Conservation (phyloP, 2,329 filamentous ascomycete species). For the Arachnomyces sp. region DNA sequence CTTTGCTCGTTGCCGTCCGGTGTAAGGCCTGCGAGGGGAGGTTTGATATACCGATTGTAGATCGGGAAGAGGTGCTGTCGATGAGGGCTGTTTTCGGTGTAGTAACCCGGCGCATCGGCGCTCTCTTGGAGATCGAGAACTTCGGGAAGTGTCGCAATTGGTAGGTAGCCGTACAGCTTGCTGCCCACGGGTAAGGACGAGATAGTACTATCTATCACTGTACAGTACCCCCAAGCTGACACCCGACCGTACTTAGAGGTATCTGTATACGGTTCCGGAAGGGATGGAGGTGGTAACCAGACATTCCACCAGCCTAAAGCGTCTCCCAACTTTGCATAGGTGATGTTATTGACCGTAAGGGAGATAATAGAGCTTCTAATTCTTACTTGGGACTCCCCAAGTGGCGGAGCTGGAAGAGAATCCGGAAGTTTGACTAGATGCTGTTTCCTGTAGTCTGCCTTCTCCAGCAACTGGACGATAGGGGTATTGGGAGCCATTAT, state of each 20-base stretch:
- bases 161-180: conserved; percentile 17
- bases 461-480: conserved; percentile 17
- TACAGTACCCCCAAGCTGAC: conserved; percentile 19
- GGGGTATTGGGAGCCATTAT: not conserved
- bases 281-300: conserved; percentile 16
- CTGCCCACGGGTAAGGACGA: conserved; percentile 10
- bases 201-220: conserved; percentile 16
- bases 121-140: conserved; percentile 14
- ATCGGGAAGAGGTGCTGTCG: conserved; percentile 15
- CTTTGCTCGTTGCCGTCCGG: conserved; percentile 9
- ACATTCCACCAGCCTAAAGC: conserved; percentile 20
- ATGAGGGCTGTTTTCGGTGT: conserved; percentile 13
- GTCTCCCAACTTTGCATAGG: conserved; percentile 16
- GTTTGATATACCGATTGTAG: conserved; percentile 17
- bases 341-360: conserved; percentile 18
- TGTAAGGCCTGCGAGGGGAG: conserved; percentile 1
- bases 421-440: conserved; percentile 14
- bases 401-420: conserved; percentile 10
- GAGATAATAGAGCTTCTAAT: conserved; percentile 15
- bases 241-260: conserved; percentile 17
- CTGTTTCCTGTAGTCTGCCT: conserved; percentile 17
- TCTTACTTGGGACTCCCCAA: conserved; percentile 14
- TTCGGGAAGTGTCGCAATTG: conserved; percentile 18
- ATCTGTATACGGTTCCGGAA: conserved; percentile 14
- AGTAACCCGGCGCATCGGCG: conserved; percentile 9